Conservation (phyloP, 2,329 filamentous ascomycete genomes). For the Clathrospora elynae region DNA sequence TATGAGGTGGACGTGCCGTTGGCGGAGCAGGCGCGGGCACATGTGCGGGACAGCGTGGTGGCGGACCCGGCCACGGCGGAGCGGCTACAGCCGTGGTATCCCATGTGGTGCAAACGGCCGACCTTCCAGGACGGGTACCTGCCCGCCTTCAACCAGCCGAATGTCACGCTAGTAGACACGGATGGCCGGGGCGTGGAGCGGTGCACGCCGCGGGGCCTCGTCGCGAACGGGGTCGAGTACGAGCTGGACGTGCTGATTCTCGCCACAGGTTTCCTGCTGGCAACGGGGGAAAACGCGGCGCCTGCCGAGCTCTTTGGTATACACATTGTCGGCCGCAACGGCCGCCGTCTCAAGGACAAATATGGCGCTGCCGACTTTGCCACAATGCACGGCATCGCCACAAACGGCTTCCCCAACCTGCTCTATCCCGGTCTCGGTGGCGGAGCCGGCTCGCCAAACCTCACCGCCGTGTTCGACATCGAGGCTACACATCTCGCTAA, state of each 20-base stretch:
- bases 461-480: constrained; percentile 7
- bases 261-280: constrained; percentile 51
- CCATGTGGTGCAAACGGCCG: constrained; percentile 66
- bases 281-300: constrained; percentile 8
- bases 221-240: constrained; percentile 55
- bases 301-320: constrained; percentile 36
- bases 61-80: constrained; percentile 56
- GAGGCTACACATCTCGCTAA: constrained; percentile 3
- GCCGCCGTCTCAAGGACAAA: constrained; percentile 52
- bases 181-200: constrained; percentile 57
- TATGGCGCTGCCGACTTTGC: constrained; percentile 49
- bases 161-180: constrained; percentile 66
- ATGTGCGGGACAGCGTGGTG: constrained; percentile 41
- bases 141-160: constrained; percentile 60
- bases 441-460: constrained; percentile 1
- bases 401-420: constrained; percentile 26
- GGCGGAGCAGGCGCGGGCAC: constrained; percentile 5
- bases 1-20: constrained; percentile 5
- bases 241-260: constrained; percentile 53
- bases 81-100: constrained; percentile 63
- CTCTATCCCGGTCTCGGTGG: constrained; percentile 10
- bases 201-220: constrained; percentile 54
- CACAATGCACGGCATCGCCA: constrained; percentile 50
- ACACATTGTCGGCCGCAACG: constrained; percentile 51
- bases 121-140: constrained; percentile 66